Evolutionary conservation across 371 early-diverging fungal species (phyloP).

Genomic region (Gilbertella persicaria): DNA sequence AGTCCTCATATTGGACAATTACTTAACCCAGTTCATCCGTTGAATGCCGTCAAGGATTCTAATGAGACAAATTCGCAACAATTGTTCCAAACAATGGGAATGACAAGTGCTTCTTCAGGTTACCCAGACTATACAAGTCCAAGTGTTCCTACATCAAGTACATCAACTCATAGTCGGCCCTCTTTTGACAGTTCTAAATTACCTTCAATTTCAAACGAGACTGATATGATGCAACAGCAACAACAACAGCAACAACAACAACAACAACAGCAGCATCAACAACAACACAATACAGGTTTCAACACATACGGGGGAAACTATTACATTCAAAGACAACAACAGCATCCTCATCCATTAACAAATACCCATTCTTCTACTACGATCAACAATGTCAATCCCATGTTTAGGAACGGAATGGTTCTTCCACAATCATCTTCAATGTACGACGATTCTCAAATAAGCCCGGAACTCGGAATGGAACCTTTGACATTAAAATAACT

Average conservation of each 20-base stretch:
- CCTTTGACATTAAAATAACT: conserved; percentile 35
- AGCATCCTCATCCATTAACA: conserved; percentile 22
- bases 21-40: conserved; percentile 43
- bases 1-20: conserved; percentile 45
- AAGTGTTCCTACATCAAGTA: background rate
- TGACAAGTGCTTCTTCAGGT: conserved; percentile 6
- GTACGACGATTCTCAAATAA: conserved; percentile 24
- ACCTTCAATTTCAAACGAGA: conserved; percentile 11
- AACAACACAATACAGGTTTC: background rate
- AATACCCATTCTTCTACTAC: conserved; percentile 27
- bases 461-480: conserved; percentile 30
- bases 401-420: conserved; percentile 26
- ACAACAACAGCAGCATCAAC: conserved; percentile 2
- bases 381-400: conserved; percentile 11
- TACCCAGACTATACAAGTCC: conserved; percentile 11
- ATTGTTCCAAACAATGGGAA: conserved; percentile 21
- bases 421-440: conserved; percentile 27
- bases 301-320: conserved; percentile 9
- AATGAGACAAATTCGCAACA: conserved; percentile 6
- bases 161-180: background rate
- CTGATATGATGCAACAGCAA: background rate
- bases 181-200: conserved; percentile 12
- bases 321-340: conserved; percentile 9
- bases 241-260: background rate
- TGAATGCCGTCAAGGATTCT: conserved; percentile 12